These are phyloP conservation scores for Favolaschia claudopus DNA, from an alignment of 768 basidiomycete species.

Conservation along the genomic window DNA sequence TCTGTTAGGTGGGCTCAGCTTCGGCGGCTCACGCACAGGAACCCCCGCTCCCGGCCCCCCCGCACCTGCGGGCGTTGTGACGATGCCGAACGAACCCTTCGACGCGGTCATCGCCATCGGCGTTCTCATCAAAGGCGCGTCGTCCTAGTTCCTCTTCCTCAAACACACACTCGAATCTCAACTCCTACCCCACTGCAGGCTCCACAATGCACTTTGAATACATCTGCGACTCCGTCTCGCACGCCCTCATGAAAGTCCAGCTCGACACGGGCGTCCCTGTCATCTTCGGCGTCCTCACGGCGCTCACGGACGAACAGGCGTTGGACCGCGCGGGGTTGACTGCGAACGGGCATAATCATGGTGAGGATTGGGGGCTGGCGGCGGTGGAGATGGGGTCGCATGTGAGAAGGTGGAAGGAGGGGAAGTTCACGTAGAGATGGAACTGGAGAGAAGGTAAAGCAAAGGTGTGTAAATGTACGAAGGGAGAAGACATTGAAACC, in stretches of 20 bases:
- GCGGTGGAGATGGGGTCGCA: constrained; percentile 92
- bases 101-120: constrained; percentile 98
- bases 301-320: constrained; percentile 92
- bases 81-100: constrained; percentile 71
- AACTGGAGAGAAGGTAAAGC: not conserved
- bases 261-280: constrained; percentile 94
- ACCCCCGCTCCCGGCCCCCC: constrained; percentile 67
- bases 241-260: constrained; percentile 94
- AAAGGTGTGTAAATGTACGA: no score
- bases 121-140: constrained; percentile 87
- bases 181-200: no score
- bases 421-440: constrained; percentile 55
- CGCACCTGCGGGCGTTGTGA: constrained; percentile 29
- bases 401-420: constrained; percentile 70
- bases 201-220: constrained; percentile 99
- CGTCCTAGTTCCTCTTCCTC: not conserved
- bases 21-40: constrained; percentile 57
- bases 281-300: constrained; percentile 96
- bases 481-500: no score
- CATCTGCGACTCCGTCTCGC: constrained; percentile 92
- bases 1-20: constrained; percentile 72
- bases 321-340: constrained; percentile 93
- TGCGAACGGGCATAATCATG: constrained; percentile 92
- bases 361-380: constrained; percentile 96
- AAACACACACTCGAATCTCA: not conserved